Evolutionary conservation across 306 rosid genomes (phyloP).

Genomic region (Cotoneaster glaucophyllus): DNA sequence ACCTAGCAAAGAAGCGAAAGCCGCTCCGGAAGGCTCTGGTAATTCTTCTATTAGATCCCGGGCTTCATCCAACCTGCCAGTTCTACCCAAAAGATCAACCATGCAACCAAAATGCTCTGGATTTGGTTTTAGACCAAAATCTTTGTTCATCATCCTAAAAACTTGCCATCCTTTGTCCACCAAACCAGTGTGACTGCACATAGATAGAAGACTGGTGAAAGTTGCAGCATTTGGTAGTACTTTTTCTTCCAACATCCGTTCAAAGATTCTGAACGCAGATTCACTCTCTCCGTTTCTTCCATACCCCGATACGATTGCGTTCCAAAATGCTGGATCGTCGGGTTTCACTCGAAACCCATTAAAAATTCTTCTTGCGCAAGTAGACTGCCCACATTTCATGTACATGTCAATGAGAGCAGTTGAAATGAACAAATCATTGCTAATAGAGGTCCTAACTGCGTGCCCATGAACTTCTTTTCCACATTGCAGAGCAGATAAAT

Average conservation of each 20-base stretch:
- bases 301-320: conserved; percentile 60
- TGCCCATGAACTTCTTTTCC: conserved; percentile 65
- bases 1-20: conserved; percentile 65
- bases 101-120: conserved; percentile 54
- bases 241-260: conserved; percentile 38
- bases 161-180: conserved; percentile 51
- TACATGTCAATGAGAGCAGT: conserved; percentile 62
- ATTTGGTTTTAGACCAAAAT: conserved; percentile 52
- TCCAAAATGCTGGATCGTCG: conserved; percentile 69
- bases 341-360: conserved; percentile 48
- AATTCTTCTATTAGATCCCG: conserved; percentile 36
- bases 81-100: conserved; percentile 65
- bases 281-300: conserved; percentile 63
- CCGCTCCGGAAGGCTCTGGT: conserved; percentile 48
- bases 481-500: conserved; percentile 35
- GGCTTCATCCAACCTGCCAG: conserved; percentile 54
- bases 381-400: conserved; percentile 62
- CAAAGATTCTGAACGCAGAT: conserved; percentile 46
- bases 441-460: conserved; percentile 30
- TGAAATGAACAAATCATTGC: conserved; percentile 45
- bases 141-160: conserved; percentile 47
- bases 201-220: conserved; percentile 57
- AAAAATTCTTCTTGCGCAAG: conserved; percentile 42
- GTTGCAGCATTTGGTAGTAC: conserved; percentile 57
- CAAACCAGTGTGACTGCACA: conserved; percentile 67